These are phyloP conservation scores for Thermothielavioides terrestris DNA, from an alignment of 495 filamentous ascomycete genomes.

Conservation along the genomic window DNA sequence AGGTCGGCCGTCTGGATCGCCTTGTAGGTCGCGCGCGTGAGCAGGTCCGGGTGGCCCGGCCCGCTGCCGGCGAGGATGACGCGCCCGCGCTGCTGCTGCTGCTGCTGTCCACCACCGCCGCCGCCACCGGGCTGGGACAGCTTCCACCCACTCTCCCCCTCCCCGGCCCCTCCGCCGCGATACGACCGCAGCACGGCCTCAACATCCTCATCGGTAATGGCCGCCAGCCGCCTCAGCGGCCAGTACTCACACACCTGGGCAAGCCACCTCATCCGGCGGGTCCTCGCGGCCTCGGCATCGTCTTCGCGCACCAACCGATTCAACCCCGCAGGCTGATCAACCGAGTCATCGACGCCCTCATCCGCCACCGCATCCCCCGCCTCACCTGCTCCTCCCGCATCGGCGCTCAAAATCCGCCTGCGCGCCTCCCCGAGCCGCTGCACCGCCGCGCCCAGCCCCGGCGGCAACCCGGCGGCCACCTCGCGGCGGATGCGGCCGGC, in stretches of 20 bases:
- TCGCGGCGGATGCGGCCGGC: constrained; percentile 85
- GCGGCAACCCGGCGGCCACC: constrained; percentile 68
- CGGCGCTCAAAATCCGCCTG: constrained; percentile 40
- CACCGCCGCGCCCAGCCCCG: constrained; percentile 75
- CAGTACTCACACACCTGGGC: constrained; percentile 98
- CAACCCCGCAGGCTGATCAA: constrained; percentile 78
- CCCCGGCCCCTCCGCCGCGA: neutral
- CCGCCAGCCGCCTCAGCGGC: constrained; percentile 75
- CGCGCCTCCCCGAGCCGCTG: constrained; percentile 69
- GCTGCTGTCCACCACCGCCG: neutral
- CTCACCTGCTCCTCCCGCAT: constrained; percentile 51
- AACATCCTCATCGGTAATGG: constrained; percentile 71
- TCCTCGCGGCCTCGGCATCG: constrained; percentile 66
- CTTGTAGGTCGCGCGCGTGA: constrained; percentile 81
- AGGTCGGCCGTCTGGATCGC: constrained; percentile 79
- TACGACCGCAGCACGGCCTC: constrained; percentile 64
- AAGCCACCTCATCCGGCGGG: constrained; percentile 82
- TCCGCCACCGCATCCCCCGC: constrained; percentile 25
- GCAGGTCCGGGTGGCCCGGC: constrained; percentile 82
- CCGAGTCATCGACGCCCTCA: constrained; percentile 67
- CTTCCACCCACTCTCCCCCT: too few species aligned
- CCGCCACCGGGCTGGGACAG: neutral
- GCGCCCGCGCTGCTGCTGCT: constrained; percentile 37
- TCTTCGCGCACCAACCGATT: constrained; percentile 70
- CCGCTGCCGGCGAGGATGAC: constrained; percentile 91